Conservation (phyloP, 2,329 filamentous ascomycete genomes). For the Cladosporium sp. region DNA sequence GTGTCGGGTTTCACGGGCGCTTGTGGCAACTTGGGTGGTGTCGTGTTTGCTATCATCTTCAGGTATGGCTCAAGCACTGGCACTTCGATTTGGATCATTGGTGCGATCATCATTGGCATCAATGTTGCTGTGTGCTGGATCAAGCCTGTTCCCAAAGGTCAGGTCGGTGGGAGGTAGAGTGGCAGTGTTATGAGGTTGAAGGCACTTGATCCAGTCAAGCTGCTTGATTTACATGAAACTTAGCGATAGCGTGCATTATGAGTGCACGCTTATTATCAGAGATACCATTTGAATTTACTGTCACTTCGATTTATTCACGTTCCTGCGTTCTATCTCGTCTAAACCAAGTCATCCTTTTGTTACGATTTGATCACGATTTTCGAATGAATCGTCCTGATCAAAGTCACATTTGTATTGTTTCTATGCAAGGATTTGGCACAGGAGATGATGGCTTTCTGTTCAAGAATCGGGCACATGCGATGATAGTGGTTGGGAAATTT, state of each 20-base stretch:
- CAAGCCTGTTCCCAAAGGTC: constrained; percentile 51
- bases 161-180: constrained; percentile 43
- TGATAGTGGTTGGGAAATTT: neutral
- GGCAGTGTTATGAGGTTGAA: neutral
- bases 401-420: no score
- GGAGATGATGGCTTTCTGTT: no score
- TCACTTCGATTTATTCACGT: no score
- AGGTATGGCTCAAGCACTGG: constrained; percentile 67
- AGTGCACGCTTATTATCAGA: neutral
- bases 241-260: neutral
- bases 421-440: no score
- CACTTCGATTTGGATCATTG: constrained; percentile 76
- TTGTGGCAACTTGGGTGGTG: constrained; percentile 76
- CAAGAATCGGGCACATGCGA: neutral
- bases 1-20: constrained; percentile 77
- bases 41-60: constrained; percentile 81
- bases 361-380: no score
- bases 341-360: no score
- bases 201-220: neutral
- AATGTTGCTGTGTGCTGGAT: constrained; percentile 66
- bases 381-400: no score
- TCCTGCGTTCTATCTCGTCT: no score
- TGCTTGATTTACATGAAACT: neutral
- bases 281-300: neutral
- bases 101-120: constrained; percentile 66